phyloP scores from a whole-genome alignment of 1,139 yeast genomes.

The Hyphopichia khmerensis region DNA sequence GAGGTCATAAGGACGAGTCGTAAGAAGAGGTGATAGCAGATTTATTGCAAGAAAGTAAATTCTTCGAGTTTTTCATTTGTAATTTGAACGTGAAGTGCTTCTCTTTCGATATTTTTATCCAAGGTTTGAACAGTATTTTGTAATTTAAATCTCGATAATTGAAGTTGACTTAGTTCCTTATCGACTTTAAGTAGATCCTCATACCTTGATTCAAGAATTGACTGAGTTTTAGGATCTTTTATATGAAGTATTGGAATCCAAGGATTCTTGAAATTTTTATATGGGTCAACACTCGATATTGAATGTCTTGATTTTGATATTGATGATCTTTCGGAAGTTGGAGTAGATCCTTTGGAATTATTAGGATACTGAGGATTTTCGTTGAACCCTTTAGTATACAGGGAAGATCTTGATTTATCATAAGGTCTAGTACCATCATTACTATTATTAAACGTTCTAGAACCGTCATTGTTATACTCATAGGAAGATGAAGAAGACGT shows the following conservation, averaged over 20 bases:
- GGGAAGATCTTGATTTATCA: neutral
- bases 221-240: conserved; percentile 20
- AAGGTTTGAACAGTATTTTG: conserved; percentile 21
- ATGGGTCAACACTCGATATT: neutral
- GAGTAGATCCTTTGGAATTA: neutral
- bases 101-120: conserved; percentile 30
- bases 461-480: no score
- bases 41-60: conserved; percentile 23
- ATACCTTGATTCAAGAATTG: conserved; percentile 18
- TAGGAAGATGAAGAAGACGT: neutral
- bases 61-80: conserved; percentile 45
- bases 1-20: no score
- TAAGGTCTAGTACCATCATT: neutral
- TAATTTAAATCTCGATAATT: conserved; percentile 20
- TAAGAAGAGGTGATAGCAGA: no score
- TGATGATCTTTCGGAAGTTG: neutral
- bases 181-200: conserved; percentile 21
- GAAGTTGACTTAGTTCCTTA: conserved; percentile 26
- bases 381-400: neutral
- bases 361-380: neutral
- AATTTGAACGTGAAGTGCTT: conserved; percentile 35
- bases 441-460: no score
- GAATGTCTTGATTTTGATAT: neutral
- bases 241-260: conserved; percentile 28
- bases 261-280: conserved; percentile 22